Conservation (phyloP, 2,329 filamentous ascomycete species). For the Pseudogymnoascus sp. region DNA sequence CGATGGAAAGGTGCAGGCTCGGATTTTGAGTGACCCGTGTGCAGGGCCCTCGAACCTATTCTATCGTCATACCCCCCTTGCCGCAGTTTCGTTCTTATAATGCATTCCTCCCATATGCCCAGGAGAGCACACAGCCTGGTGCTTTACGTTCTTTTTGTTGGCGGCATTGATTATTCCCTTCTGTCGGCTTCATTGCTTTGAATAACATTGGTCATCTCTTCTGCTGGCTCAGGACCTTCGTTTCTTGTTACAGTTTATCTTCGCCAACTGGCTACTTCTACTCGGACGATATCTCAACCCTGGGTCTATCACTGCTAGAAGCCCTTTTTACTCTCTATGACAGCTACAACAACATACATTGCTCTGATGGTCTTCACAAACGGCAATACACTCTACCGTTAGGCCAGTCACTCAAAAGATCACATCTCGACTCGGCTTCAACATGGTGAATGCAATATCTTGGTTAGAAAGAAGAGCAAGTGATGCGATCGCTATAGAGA, state of each 20-base stretch:
- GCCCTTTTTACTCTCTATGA: background rate
- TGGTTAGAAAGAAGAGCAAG: background rate
- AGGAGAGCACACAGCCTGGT: background rate
- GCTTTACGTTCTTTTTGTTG: conserved; percentile 4
- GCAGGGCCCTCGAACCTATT: conserved; percentile 3
- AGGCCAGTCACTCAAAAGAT: background rate
- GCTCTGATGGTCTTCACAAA: conserved; percentile 1
- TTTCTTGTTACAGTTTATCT: conserved; percentile 2
- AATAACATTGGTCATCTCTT: conserved; percentile 1
- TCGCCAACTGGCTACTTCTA: background rate
- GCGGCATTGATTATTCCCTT: background rate
- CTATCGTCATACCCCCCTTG: conserved; percentile 7
- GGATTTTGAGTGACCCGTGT: conserved; percentile 3
- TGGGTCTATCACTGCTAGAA: background rate
- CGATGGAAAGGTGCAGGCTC: background rate
- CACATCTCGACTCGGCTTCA: conserved; percentile 1
- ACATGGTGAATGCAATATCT: conserved; percentile 1
- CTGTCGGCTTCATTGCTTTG: background rate
- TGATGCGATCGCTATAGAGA: background rate
- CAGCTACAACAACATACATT: background rate
- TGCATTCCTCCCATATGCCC: conserved; percentile 1
- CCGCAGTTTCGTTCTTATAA: conserved; percentile 6
- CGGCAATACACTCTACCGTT: background rate
- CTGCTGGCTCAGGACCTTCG: conserved; percentile 2
- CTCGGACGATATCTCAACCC: background rate